Base-by-base conservation (phyloP, 176 grass and related monocot genomes). In the Raddia distichophylla region DNA sequence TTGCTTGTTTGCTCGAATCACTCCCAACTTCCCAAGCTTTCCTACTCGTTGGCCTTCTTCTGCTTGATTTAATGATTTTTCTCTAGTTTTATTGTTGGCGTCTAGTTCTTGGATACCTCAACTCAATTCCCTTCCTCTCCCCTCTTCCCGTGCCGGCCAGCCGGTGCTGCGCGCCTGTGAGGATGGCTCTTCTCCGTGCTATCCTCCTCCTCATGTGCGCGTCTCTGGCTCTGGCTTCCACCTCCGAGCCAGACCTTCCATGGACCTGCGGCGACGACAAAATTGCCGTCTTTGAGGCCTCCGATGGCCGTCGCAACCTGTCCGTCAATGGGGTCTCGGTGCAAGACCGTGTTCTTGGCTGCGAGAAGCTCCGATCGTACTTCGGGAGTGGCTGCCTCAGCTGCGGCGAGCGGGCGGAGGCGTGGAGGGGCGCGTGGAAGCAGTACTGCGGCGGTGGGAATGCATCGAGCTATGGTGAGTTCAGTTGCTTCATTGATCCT, bases 321-420 rank as follows among this genome's bases (percentile, higher is more conserved):
- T 91, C 85, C 9, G 74, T 99, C 65, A 88, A 96, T 71, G 72
- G 87, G 58, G 77, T 62, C 71, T 74, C 79, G 64, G 81, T 93
- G 47, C 83, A 87, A 27, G 91, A 92, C 61, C 83, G 85, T 59
- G 79, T 64, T 78, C 37, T 89, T 75, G 83, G 84, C 42, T 99
- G 97, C 79, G 60, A 90, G 18, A 87, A 90, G 75, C 79, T 99
- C 37, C 83, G 71, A 27, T 90, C 80, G 19, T 90, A 96, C 90
- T 92, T 89, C 20, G 44, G 13, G 60, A 88, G 65, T 55, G 84
- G 89, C 60, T 99, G 97, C 65, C 75, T 99, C 75, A 69, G 32
- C 35, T 96, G 93, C 48, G 77, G 82, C 55, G 52, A 88, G 62
- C 63, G 69, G 67, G 57, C 83, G 5, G 48, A 74, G 69, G 57